phyloP scores from a whole-genome alignment of 768 basidiomycete genomes.

The Hemileccinum impolitum region DNA sequence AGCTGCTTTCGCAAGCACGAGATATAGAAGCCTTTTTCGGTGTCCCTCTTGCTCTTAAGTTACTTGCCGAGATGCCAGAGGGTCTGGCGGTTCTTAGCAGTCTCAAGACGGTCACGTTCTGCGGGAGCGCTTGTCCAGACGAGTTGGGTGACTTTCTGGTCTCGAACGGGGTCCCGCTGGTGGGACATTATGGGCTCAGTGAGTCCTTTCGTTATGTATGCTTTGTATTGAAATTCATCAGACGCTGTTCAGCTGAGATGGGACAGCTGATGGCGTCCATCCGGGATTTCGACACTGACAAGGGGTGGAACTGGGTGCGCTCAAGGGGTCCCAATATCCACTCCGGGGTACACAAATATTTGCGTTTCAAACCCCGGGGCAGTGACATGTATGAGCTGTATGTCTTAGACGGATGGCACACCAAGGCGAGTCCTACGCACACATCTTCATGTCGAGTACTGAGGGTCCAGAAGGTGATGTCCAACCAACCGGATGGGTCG shows the following conservation, averaged over 20 bases:
- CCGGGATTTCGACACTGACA: constrained; percentile 47
- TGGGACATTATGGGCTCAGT: constrained; percentile 49
- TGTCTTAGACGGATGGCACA: constrained; percentile 49
- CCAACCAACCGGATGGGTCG: constrained; percentile 48
- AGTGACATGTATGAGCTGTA: constrained; percentile 45
- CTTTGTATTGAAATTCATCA: no score
- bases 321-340: constrained; percentile 21
- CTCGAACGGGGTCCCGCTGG: constrained; percentile 45
- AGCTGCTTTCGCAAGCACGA: constrained; percentile 34
- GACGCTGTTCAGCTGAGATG: constrained; percentile 23
- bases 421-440: constrained; percentile 34
- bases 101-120: constrained; percentile 48
- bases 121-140: constrained; percentile 51
- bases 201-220: constrained; percentile 16
- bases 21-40: constrained; percentile 33
- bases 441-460: background rate
- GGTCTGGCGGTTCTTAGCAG: constrained; percentile 39
- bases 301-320: constrained; percentile 54
- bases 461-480: constrained; percentile 19
- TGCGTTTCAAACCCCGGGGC: constrained; percentile 43
- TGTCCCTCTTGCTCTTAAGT: constrained; percentile 40
- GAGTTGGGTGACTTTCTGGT: constrained; percentile 51
- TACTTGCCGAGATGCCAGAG: constrained; percentile 47
- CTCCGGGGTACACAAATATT: constrained; percentile 28
- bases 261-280: constrained; percentile 46